Percentiles rank a stretch among this genome's conserved stretches.
Conservation (phyloP, 805 yeast species). For the Yarrowia deformans region DNA sequence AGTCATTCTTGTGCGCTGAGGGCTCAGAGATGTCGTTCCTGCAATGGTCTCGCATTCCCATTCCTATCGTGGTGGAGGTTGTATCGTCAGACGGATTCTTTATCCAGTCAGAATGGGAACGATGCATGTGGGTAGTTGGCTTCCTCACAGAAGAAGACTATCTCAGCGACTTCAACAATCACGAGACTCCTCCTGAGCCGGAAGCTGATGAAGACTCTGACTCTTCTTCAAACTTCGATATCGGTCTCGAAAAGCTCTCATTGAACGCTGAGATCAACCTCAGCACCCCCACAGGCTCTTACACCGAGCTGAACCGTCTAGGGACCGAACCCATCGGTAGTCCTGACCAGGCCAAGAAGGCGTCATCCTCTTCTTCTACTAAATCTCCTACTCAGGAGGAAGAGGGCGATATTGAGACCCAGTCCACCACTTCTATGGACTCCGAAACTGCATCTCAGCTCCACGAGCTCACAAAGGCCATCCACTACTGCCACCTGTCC, state of each 20-base stretch:
- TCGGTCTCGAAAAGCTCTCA: slow-evolving; percentile 24
- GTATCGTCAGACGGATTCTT: slow-evolving; percentile 61
- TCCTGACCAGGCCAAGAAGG: slow-evolving; percentile 14
- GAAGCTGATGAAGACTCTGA: slow-evolving; percentile 16
- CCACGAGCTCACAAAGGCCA: slow-evolving; percentile 53
- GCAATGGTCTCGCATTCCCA: slow-evolving; percentile 60
- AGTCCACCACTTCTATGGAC: not conserved
- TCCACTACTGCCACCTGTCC: slow-evolving; percentile 59
- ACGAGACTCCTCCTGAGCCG: slow-evolving; percentile 2
- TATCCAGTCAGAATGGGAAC: slow-evolving; percentile 63
- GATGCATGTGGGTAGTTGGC: slow-evolving; percentile 58
- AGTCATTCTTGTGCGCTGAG: slow-evolving; percentile 56
- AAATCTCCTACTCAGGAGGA: not conserved
- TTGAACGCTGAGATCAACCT: slow-evolving; percentile 25
- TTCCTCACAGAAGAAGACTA: slow-evolving; percentile 43
- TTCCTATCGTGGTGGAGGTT: slow-evolving; percentile 54
- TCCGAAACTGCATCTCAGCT: slow-evolving; percentile 16
- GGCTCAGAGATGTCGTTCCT: slow-evolving; percentile 59
- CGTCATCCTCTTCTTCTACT: not conserved
- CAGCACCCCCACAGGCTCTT: slow-evolving; percentile 26
- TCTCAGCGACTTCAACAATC: slow-evolving; percentile 9
- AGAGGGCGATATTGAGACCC: not conserved
- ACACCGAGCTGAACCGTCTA: slow-evolving; percentile 20
- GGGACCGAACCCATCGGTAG: slow-evolving; percentile 20
- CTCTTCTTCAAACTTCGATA: slow-evolving; percentile 22